Evolutionary conservation across 306 rosid species (phyloP), one percentile per base, ranked within the genome.

Genomic region (Casuarina cunninghamiana): DNA sequence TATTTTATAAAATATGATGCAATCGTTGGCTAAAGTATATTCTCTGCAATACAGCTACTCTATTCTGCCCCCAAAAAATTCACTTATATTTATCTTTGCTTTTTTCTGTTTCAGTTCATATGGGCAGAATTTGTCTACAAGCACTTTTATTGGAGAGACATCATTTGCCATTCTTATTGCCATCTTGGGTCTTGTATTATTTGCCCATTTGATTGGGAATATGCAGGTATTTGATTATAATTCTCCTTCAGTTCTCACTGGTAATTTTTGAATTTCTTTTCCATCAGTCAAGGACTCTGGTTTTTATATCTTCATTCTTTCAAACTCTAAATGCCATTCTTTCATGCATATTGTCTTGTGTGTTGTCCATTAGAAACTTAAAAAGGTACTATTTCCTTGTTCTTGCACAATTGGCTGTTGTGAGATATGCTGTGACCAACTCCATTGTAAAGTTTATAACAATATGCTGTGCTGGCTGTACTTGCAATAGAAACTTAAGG

Each of bases 201-300:
- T 95, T 85, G 83, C 99, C 79, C 97, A 89, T 86, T 89, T 95
- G 84, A 93, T 95, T 53, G 99, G 99, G 81, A 95, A 95, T 88
- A 95, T 95, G 99, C 99, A 95, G 99, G 99, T 91, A 87, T 53
- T 49, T 74, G 38, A 71, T 61, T 41, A 62, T 21, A 42, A 26
- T 41, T 79, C 45, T 26, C 71, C 19, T 48, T 72, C 54, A n/a
- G 69, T n/a, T 81, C 62, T 77, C 78, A 5, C 60, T 21, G 26
- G 6, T 51, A 42, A 42, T n/a, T 17, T 50, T 68, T 32, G 32
- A 70, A 54, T 72, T 77, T 61, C 72, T 50, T 43, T 60, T 51
- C 67, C 45, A 51, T 60, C 67, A 50, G 58, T 82, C 53, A 69
- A 32, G 44, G 79, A 66, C 43, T 69, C n/a, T 71, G 21, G 45